phyloP scores from a whole-genome alignment of 2,329 filamentous ascomycete species.

The Stemphylium vesicarium region DNA sequence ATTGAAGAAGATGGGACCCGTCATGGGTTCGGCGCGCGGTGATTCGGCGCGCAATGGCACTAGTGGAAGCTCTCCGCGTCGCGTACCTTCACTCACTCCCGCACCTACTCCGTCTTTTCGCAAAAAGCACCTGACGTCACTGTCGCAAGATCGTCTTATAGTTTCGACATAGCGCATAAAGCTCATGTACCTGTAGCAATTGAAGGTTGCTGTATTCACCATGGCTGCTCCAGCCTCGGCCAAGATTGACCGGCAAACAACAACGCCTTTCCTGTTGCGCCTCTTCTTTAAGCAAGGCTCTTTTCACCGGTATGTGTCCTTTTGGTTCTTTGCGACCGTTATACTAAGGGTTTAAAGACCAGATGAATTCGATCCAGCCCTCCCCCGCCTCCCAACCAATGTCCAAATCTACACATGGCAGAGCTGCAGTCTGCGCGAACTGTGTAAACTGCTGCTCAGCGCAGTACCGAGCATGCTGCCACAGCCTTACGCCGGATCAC shows the following conservation, averaged over 20 bases:
- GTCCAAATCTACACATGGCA: conserved; percentile 87
- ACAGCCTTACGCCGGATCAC: conserved; percentile 76
- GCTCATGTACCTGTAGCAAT: too few relatives aligned
- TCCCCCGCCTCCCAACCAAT: conserved; percentile 66
- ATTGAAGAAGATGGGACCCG: too few relatives aligned
- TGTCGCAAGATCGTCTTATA: too few relatives aligned
- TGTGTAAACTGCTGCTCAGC: conserved; percentile 76
- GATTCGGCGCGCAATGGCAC: conserved; percentile 20
- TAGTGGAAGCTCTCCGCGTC: conserved; percentile 31
- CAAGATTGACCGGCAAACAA: conserved; percentile 70
- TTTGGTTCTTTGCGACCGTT: too few relatives aligned
- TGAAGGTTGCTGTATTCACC: conserved; percentile 9
- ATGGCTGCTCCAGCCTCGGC: conserved; percentile 41
- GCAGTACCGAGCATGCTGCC: conserved; percentile 74
- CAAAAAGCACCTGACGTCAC: conserved; percentile 8
- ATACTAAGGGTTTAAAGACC: conserved; percentile 56
- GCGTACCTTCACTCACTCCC: conserved; percentile 13
- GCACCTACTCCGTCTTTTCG: neutral
- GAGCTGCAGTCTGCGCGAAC: conserved; percentile 78
- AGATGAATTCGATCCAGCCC: conserved; percentile 67
- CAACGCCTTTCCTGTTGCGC: conserved; percentile 82
- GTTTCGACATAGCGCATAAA: too few relatives aligned
- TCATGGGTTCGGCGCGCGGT: conserved; percentile 10
- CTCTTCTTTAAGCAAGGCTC: conserved; percentile 79
- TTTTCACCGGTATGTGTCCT: conserved; percentile 67